These are phyloP conservation scores for Penicillium oxalicum DNA, from an alignment of 2,329 filamentous ascomycete genomes.

Conservation along the genomic window DNA sequence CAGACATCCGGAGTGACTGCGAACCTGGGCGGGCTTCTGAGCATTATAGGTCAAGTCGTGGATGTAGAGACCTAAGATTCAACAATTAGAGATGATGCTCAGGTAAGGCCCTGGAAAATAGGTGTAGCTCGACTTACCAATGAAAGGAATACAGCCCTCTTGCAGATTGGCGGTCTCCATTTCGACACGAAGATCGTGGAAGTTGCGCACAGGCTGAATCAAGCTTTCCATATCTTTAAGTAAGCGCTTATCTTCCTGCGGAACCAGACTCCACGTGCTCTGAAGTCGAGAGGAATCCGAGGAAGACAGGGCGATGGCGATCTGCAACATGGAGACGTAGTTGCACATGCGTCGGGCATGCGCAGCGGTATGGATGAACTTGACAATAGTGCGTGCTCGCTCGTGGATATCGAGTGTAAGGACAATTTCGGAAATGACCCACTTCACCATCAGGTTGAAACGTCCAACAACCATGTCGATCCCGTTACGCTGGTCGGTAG, in stretches of 20 bases:
- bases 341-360: slow-evolving; percentile 56
- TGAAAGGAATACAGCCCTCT: slow-evolving; percentile 60
- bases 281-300: slow-evolving; percentile 53
- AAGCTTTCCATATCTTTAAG: slow-evolving; percentile 56
- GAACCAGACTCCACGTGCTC: slow-evolving; percentile 55
- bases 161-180: slow-evolving; percentile 57
- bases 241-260: slow-evolving; percentile 48
- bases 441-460: slow-evolving; percentile 63
- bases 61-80: slow-evolving; percentile 51
- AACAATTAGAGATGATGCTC: not conserved
- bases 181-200: slow-evolving; percentile 56
- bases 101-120: not conserved
- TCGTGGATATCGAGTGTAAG: slow-evolving; percentile 54
- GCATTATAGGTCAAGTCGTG: slow-evolving; percentile 63
- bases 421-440: slow-evolving; percentile 58
- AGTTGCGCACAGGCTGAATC: slow-evolving; percentile 59
- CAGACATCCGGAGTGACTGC: slow-evolving; percentile 44
- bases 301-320: slow-evolving; percentile 57
- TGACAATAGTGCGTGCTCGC: slow-evolving; percentile 55
- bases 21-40: slow-evolving; percentile 57
- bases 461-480: slow-evolving; percentile 61
- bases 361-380: slow-evolving; percentile 58
- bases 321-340: slow-evolving; percentile 61
- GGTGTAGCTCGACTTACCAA: slow-evolving; percentile 41
- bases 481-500: slow-evolving; percentile 49